Conservation (phyloP, 805 yeast species). For the Danielia reshetovae region DNA sequence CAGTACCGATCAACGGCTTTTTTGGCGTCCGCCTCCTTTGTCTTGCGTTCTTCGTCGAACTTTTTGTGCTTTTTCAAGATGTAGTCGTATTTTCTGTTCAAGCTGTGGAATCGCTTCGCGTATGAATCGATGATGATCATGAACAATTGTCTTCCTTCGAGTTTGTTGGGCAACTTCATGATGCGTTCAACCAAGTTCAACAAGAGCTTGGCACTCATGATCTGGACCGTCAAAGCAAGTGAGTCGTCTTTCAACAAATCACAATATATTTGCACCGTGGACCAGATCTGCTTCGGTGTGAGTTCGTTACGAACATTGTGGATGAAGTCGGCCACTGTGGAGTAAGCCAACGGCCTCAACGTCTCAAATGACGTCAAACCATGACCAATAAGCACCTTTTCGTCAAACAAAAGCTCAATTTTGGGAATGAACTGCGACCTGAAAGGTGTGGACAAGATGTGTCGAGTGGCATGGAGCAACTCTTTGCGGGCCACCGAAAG, state of each 20-base stretch:
- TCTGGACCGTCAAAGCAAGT: conserved; percentile 84
- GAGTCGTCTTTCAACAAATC: conserved; percentile 75
- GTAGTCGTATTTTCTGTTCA: conserved; percentile 67
- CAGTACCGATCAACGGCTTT: conserved; percentile 37
- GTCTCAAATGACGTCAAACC: conserved; percentile 91
- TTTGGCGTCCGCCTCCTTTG: conserved; percentile 40
- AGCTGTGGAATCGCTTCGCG: conserved; percentile 71
- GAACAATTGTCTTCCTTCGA: conserved; percentile 79
- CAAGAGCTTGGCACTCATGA: conserved; percentile 90
- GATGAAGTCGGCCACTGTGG: conserved; percentile 92
- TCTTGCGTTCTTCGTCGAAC: conserved; percentile 41
- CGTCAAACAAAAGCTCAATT: conserved; percentile 80
- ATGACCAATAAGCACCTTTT: conserved; percentile 81
- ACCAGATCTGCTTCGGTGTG: conserved; percentile 78
- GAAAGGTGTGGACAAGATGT: conserved; percentile 87
- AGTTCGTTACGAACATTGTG: conserved; percentile 86
- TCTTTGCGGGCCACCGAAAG: conserved; percentile 89
- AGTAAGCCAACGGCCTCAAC: conserved; percentile 87
- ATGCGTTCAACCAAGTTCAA: conserved; percentile 87
- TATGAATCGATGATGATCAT: conserved; percentile 85
- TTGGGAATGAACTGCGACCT: conserved; percentile 79
- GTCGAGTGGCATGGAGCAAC: conserved; percentile 88
- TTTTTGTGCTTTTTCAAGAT: conserved; percentile 59
- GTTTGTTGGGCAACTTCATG: conserved; percentile 72
- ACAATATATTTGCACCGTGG: conserved; percentile 80